Base-by-base conservation (phyloP, 2,329 filamentous ascomycete genomes). In the Triangularia setosa region DNA sequence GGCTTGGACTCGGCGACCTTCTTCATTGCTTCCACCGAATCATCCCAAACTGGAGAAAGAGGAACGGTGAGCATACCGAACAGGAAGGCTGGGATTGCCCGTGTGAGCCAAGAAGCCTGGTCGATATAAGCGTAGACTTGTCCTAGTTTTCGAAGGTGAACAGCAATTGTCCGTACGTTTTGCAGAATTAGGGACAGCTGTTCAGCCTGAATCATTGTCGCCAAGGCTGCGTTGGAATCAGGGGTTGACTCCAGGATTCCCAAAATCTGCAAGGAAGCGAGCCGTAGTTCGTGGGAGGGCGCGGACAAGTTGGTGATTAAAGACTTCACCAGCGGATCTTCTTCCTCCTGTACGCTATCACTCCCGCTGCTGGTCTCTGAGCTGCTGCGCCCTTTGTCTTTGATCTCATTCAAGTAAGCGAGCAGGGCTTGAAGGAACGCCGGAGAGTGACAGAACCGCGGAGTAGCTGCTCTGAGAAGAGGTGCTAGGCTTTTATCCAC, bases 21-120 rank as follows among this genome's bases (percentile, higher is more conserved):
- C 72, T 92, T 90, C 72, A 99, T 78, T 0, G 91, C 87, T 62
- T 87, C 84, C 59, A 90, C 87, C 0, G 91, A 86, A 71, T 96
- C 92, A 65, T 96, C 91, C 91, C 94, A 97, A 5, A 96, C 81
- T 35, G 92, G 92, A 0, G 93, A 86, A 68, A 97, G 82, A 69
- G 90, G 91, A 58, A 96, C 87, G 0, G 93, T 95, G 65, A 98
- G 83, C 76, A 97, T 84, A 58, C 95, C 95, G 71, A 97, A 97
- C 71, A 92, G 88, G 72, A 93, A 98, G 0, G 86, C 83, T 0
- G 93, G 91, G 28, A 98, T 84, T 6, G 92, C 87, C 70, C 85
- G 83, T 64, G 85, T 82, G 68, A 96, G 78, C 86, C 89, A 91
- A 1, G 84, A 84, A 40, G 85, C 81, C 1, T 84, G 78, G 48